phyloP scores from a whole-genome alignment of 139 green algal genomes.

The Asterochloris sp. region DNA sequence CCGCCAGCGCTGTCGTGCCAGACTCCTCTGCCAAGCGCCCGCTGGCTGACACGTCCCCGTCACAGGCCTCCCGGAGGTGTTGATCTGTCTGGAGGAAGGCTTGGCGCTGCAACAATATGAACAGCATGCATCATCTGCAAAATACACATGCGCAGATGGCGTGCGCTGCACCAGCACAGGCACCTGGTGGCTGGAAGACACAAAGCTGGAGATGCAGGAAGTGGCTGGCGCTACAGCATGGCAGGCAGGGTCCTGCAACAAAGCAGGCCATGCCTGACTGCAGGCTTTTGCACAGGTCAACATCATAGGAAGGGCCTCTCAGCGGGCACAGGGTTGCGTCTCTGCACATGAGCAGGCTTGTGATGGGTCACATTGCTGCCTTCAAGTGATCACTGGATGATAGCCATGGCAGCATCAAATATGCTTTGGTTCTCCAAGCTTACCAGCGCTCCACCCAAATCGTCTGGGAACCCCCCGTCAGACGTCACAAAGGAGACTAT shows the following conservation, averaged over 20 bases:
- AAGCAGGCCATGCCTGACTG: background rate
- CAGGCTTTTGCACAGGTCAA: too few species aligned
- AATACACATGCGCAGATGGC: background rate
- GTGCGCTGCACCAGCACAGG: background rate
- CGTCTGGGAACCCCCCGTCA: background rate
- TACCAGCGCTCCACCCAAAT: conserved; percentile 16
- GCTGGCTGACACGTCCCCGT: background rate
- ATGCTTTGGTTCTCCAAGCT: background rate
- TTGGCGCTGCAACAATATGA: background rate
- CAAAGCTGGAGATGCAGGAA: background rate
- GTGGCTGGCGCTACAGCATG: background rate
- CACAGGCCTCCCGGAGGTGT: background rate
- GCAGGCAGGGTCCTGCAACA: background rate
- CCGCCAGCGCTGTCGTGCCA: conserved; percentile 26
- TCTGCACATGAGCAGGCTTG: too few species aligned
- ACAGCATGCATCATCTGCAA: background rate
- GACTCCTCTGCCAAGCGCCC: background rate
- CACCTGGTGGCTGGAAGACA: background rate
- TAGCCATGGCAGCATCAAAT: background rate
- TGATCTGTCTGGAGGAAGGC: conserved; percentile 15
- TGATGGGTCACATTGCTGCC: too few species aligned
- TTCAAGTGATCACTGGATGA: background rate
- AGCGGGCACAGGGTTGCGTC: too few species aligned
- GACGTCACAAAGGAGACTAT: conserved; percentile 9
- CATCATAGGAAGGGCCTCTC: too few species aligned